Percentiles rank a stretch among this genome's conserved stretches.
Conservation (phyloP, 2,329 filamentous ascomycete species). For the Lasiodiplodia gonubiensis region DNA sequence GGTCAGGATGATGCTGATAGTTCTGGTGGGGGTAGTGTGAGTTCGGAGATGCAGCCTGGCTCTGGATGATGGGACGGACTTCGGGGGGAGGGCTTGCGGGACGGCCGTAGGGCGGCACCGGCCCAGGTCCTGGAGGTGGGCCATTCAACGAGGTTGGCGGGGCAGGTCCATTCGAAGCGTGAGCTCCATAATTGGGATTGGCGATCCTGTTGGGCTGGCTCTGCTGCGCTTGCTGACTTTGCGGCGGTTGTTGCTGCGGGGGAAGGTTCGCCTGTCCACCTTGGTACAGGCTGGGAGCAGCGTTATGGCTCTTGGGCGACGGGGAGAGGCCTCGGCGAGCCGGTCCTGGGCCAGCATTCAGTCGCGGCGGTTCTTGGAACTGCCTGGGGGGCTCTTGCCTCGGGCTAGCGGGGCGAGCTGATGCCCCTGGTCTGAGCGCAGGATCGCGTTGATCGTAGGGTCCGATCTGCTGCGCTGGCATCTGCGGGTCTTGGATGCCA, state of each 20-base stretch:
- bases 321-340: conserved; percentile 61
- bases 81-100: conserved; percentile 83
- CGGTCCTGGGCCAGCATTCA: conserved; percentile 50
- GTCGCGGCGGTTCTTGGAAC: conserved; percentile 71
- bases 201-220: conserved; percentile 54
- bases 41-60: conserved; percentile 88
- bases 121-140: conserved; percentile 56
- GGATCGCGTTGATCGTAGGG: conserved; percentile 80
- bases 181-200: conserved; percentile 55
- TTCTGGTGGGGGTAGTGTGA: conserved; percentile 82
- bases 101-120: conserved; percentile 74
- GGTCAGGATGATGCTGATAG: conserved; percentile 76
- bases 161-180: conserved; percentile 49
- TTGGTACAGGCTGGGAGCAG: conserved; percentile 59
- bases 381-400: conserved; percentile 72
- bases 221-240: conserved; percentile 52
- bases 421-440: conserved; percentile 67
- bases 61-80: conserved; percentile 80
- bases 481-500: conserved; percentile 70
- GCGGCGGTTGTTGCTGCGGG: conserved; percentile 37
- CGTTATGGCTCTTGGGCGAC: conserved; percentile 64
- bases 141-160: conserved; percentile 58
- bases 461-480: conserved; percentile 74
- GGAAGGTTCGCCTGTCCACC: conserved; percentile 34
- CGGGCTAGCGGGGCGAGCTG: conserved; percentile 73